These are phyloP conservation scores for Symbiodinium natans DNA, from an alignment of 73 alveolate species.

Conservation along the genomic window DNA sequence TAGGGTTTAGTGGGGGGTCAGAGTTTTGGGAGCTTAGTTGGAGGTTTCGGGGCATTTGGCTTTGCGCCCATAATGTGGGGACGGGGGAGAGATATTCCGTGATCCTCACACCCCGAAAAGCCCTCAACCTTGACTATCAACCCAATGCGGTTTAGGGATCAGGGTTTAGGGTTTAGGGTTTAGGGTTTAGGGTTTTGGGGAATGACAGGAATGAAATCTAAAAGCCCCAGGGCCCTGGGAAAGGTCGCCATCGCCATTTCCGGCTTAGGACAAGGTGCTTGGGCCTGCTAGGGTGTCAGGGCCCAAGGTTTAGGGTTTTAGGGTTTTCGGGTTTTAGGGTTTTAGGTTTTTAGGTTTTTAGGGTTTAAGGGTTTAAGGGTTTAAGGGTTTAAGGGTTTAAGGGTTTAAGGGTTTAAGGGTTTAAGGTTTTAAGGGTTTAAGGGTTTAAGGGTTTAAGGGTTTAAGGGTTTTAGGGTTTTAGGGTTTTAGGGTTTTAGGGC, in stretches of 20 bases:
- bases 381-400: not conserved
- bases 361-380: not conserved
- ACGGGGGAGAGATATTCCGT: too few relatives aligned
- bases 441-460: not conserved
- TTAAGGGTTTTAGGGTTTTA: too few relatives aligned
- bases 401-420: not conserved
- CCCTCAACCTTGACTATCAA: too few relatives aligned
- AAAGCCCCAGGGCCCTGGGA: too few relatives aligned
- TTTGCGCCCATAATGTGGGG: too few relatives aligned
- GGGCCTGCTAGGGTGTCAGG: not conserved
- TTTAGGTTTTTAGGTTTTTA: not conserved
- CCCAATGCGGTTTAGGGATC: not conserved
- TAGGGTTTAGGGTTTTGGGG: not conserved
- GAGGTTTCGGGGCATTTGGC: not conserved
- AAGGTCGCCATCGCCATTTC: too few relatives aligned
- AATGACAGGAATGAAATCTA: too few relatives aligned
- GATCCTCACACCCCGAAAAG: too few relatives aligned
- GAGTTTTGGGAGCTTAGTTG: not conserved
- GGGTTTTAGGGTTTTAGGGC: too few relatives aligned
- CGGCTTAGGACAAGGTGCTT: too few relatives aligned
- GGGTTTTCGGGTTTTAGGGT: not conserved
- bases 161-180: not conserved
- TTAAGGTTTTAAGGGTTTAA: not conserved
- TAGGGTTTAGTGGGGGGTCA: not conserved
- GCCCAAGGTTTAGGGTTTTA: not conserved